A percentile compares a stretch with the other conserved stretches of the same genome.
Evolutionary conservation across 495 filamentous ascomycete genomes (phyloP).

Genomic region (Apiosordaria backusii): DNA sequence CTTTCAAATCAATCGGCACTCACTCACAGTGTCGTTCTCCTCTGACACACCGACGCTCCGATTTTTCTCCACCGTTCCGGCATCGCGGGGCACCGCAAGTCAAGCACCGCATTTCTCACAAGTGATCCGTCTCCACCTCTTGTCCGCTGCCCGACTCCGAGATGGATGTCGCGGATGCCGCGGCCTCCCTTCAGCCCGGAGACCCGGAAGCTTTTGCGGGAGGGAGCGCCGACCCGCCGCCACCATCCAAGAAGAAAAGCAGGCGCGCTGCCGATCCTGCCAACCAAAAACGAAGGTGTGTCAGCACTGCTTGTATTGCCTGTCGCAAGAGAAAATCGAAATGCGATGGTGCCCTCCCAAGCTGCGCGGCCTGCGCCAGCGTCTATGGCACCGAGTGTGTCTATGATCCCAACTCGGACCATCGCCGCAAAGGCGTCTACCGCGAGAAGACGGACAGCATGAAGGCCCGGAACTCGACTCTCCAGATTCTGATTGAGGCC

Average conservation of each 20-base stretch:
- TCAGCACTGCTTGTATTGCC: conserved; percentile 90
- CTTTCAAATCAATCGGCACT: background rate
- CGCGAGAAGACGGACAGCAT: conserved; percentile 89
- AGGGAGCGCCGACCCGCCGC: conserved; percentile 14
- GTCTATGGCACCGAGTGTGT: conserved; percentile 92
- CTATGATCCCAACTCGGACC: conserved; percentile 94
- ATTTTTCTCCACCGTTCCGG: conserved; percentile 2
- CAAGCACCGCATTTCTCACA: conserved; percentile 2
- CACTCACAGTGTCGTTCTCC: background rate
- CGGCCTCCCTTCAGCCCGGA: conserved; percentile 3
- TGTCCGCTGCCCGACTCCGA: conserved; percentile 1
- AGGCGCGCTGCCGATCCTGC: conserved; percentile 48
- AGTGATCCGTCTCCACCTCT: background rate
- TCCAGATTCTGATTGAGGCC: conserved; percentile 89
- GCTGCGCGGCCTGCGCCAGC: conserved; percentile 89
- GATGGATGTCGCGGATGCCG: background rate
- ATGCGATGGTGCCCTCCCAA: conserved; percentile 91
- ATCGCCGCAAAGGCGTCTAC: conserved; percentile 93
- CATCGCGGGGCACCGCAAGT: background rate
- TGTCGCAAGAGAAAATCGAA: conserved; percentile 89
- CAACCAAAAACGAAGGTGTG: conserved; percentile 75
- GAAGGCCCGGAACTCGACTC: conserved; percentile 80
- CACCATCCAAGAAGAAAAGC: conserved; percentile 47
- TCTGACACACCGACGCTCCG: background rate
- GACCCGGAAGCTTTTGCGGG: conserved; percentile 32